phyloP scores from a whole-genome alignment of 140 eudicot species.

The Flaveria floridana region DNA sequence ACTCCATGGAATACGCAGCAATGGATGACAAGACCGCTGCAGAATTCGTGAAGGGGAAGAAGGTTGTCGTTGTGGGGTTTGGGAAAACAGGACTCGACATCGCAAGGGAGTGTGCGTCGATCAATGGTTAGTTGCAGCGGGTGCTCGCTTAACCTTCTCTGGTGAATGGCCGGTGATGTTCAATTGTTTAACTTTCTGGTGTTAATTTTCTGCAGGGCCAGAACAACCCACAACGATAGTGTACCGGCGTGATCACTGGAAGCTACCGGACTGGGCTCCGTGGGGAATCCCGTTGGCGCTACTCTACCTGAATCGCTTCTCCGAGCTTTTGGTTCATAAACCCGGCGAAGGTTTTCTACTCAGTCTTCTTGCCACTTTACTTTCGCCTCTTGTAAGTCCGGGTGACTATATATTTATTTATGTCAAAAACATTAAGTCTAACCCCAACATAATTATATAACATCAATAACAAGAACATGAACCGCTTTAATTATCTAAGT shows the following conservation, averaged over 20 bases:
- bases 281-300: slow-evolving; percentile 50
- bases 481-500: no score
- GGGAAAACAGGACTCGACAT: slow-evolving; percentile 7
- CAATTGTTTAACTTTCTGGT: background rate
- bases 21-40: background rate
- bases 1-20: slow-evolving; percentile 12
- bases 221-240: slow-evolving; percentile 50
- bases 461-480: no score
- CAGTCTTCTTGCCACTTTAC: slow-evolving; percentile 43
- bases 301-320: slow-evolving; percentile 49
- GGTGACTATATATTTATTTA: background rate
- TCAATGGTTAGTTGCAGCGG: background rate
- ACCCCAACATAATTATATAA: background rate
- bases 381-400: slow-evolving; percentile 51
- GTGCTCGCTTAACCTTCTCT: background rate
- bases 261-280: slow-evolving; percentile 44
- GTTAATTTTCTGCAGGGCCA: slow-evolving; percentile 35
- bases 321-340: slow-evolving; percentile 53
- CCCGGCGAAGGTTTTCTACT: slow-evolving; percentile 56
- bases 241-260: slow-evolving; percentile 52
- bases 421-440: background rate
- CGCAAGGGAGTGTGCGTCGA: background rate
- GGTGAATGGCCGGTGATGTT: background rate
- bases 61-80: background rate
- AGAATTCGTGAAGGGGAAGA: slow-evolving; percentile 9